Base-by-base conservation (phyloP, 2,329 filamentous ascomycete genomes). In the Penicillium sp. region DNA sequence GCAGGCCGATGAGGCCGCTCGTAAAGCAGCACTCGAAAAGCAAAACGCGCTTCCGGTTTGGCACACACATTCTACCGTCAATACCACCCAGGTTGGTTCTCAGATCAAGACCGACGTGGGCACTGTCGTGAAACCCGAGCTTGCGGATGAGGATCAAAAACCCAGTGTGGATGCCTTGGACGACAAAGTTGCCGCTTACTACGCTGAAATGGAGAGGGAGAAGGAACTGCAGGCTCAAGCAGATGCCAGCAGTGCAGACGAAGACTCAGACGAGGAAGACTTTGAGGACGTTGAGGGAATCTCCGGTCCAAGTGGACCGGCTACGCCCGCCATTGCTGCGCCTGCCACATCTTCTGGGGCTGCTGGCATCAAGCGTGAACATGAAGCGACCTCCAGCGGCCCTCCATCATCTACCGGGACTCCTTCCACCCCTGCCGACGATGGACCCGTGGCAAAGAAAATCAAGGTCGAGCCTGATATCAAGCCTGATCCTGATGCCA, bases 11-110 rank as follows among this genome's bases (percentile, higher is more conserved):
- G 77, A 79, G 60, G 73, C 74, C 27, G 72, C 75, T 38, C 75
- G 76, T 54, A 80, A 79, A 60, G 75, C 77, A 4, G 75, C 73
- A 2, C 65, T 80, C 41, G 78, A 79, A 56, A 78, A 79, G 55
- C 78, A 81, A 61, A 82, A 82, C 47, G 75, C 75, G 6, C 68
- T 82, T 10, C 80, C 80, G 0, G 76, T 79, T 16, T 82, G 80
- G 80, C 77, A 81, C 59, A 81, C 78, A 8, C 75, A 78, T 47
- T 79, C 77, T 39, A 80, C 78, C 0, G 77, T 80, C 32, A 71
- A 73, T 37, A 66, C 65, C 3, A 57, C 53, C 6, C 62, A 66
- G 21, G 57, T 60, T 37, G 67, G 62, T 29, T 62, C 64, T 13
- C 58, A 63, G 25, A 38, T 63, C 46, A 74, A 74, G 58, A 61